Evolutionary conservation across 2,329 filamentous ascomycete genomes (phyloP).

Genomic region (Claviceps sp.): DNA sequence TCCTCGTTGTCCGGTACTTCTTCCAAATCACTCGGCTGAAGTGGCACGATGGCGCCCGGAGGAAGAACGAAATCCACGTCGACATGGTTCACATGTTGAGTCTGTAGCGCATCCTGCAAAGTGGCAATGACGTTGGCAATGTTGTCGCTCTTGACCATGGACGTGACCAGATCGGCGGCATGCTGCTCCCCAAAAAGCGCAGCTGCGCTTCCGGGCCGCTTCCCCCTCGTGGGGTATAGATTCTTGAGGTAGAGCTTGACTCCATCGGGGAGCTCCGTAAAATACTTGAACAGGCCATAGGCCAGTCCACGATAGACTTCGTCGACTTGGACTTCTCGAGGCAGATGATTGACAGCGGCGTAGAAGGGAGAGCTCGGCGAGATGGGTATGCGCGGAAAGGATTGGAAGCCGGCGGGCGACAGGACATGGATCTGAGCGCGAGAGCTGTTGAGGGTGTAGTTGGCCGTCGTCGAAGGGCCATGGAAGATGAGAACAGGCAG

Average conservation of each 20-base stretch:
- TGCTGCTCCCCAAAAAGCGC: constrained; percentile 80
- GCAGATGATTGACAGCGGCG: constrained; percentile 75
- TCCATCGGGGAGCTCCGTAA: constrained; percentile 65
- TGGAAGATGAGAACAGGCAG: constrained; percentile 82
- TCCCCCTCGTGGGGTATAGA: constrained; percentile 39
- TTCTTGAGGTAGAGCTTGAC: constrained; percentile 60
- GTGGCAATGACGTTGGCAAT: constrained; percentile 57
- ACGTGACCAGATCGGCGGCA: constrained; percentile 76
- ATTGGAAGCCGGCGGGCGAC: constrained; percentile 75
- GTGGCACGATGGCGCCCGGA: constrained; percentile 56
- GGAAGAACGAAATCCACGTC: constrained; percentile 83
- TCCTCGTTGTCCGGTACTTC: constrained; percentile 50
- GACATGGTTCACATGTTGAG: constrained; percentile 71
- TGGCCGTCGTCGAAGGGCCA: constrained; percentile 77
- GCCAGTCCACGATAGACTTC: constrained; percentile 84
- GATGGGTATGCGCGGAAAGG: constrained; percentile 81
- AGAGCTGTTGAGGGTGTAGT: constrained; percentile 76
- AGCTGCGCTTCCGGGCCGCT: constrained; percentile 49
- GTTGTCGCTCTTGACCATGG: constrained; percentile 73
- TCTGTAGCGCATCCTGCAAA: constrained; percentile 62
- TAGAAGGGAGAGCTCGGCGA: constrained; percentile 89
- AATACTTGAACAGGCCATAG: constrained; percentile 90
- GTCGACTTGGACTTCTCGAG: constrained; percentile 89
- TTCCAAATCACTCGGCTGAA: constrained; percentile 45
- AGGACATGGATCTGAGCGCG: constrained; percentile 91